Percentiles rank a stretch among this genome's conserved stretches.
Evolutionary conservation across 129 eudicot species (phyloP).

Genomic region (Saposhnikovia divaricata): DNA sequence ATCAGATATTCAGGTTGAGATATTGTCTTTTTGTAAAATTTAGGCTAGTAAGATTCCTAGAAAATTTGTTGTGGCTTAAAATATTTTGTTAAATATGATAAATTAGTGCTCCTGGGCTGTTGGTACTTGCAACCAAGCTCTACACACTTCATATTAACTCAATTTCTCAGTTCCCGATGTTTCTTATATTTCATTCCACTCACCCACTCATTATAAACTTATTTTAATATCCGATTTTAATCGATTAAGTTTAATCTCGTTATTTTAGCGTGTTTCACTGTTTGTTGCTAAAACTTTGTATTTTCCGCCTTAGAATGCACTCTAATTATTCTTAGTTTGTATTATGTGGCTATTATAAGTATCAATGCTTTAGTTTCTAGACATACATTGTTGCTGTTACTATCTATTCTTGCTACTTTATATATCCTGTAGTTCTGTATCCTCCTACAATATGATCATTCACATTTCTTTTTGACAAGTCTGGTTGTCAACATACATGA

Average conservation of each 20-base stretch:
- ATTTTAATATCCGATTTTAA: background rate
- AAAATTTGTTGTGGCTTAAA: background rate
- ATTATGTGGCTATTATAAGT: background rate
- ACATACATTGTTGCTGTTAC: background rate
- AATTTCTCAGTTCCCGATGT: background rate
- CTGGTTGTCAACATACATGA: too few species aligned
- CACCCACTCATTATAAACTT: background rate
- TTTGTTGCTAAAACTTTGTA: background rate
- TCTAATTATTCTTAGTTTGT: background rate
- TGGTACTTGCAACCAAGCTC: background rate
- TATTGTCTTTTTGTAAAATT: background rate
- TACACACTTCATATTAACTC: background rate
- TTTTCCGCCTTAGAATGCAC: background rate
- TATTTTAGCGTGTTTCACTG: background rate
- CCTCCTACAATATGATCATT: background rate
- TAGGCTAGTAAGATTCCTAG: background rate
- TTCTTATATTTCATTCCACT: background rate
- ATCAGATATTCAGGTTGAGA: background rate
- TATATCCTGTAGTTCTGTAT: background rate
- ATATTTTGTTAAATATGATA: background rate
- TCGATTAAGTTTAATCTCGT: background rate
- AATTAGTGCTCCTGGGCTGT: background rate
- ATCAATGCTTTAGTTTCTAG: background rate
- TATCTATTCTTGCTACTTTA: background rate
- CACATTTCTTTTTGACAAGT: background rate